Percentiles rank a stretch among this genome's conserved stretches.
Evolutionary conservation across 306 rosid species (phyloP).

Genomic region (Lathyrus sativus): DNA sequence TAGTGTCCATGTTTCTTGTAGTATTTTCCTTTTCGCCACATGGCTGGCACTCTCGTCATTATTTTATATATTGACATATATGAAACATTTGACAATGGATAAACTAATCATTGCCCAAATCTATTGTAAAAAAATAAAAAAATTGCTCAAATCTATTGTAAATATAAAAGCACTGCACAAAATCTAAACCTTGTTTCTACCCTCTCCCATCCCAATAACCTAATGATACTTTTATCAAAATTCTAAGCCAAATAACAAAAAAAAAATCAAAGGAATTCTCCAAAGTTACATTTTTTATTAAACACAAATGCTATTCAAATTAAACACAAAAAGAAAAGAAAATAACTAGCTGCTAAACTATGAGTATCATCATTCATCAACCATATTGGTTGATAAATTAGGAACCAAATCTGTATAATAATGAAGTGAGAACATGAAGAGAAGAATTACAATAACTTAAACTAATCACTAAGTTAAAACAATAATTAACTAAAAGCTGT

Average conservation of each 20-base stretch:
- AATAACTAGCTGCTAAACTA: conserved; percentile 41
- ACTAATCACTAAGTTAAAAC: conserved; percentile 26
- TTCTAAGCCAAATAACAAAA: background rate
- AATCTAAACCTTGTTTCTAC: background rate
- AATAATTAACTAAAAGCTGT: conserved; percentile 15
- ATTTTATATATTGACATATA: background rate
- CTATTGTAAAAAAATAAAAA: background rate
- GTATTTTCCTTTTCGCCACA: conserved; percentile 3
- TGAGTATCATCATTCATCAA: conserved; percentile 32
- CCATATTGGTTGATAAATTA: conserved; percentile 28
- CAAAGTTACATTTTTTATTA: conserved; percentile 44
- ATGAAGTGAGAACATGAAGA: conserved; percentile 12
- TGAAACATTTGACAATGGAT: conserved; percentile 20
- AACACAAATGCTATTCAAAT: conserved; percentile 31
- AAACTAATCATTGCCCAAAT: conserved; percentile 36
- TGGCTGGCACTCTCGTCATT: background rate
- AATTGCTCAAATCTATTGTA: background rate
- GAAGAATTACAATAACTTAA: conserved; percentile 28
- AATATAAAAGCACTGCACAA: background rate
- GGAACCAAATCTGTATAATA: conserved; percentile 33
- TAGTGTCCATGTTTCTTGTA: background rate
- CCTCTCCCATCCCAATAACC: background rate
- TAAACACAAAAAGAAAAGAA: conserved; percentile 26
- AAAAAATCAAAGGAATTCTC: background rate
- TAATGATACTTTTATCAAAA: background rate